Percentiles rank a stretch among this genome's conserved stretches.
These are phyloP conservation scores for Oropetium thomaeum DNA, from an alignment of 176 grass and related monocot genomes.

Conservation along the genomic window DNA sequence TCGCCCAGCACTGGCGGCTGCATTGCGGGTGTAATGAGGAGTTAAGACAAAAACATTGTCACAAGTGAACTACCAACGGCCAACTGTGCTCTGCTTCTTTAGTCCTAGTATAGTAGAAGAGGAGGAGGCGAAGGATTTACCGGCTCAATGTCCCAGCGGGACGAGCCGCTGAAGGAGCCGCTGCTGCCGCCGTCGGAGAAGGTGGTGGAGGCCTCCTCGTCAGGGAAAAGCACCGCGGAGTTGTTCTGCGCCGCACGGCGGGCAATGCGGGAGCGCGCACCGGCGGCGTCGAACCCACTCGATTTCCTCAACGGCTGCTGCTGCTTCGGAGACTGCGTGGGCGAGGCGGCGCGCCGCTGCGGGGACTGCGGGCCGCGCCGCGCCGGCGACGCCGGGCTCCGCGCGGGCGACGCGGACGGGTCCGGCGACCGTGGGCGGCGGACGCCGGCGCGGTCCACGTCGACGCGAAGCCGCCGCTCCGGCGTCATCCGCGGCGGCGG, in stretches of 20 bases:
- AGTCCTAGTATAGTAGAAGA: too few relatives aligned
- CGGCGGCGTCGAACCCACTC: constrained; percentile 18
- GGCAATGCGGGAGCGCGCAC: constrained; percentile 33
- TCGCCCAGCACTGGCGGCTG: constrained; percentile 7
- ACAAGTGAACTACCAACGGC: background rate
- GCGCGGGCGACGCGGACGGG: background rate
- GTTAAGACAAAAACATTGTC: background rate
- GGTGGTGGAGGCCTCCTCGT: constrained; percentile 63
- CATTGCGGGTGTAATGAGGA: background rate
- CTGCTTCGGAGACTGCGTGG: constrained; percentile 39
- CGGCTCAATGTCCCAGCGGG: constrained; percentile 50
- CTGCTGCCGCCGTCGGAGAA: constrained; percentile 59
- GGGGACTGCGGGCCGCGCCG: constrained; percentile 34
- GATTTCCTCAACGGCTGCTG: constrained; percentile 23
- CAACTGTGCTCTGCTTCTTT: too few relatives aligned
- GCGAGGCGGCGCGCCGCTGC: constrained; percentile 42
- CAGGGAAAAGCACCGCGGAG: background rate
- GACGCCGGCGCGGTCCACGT: background rate
- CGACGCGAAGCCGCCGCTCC: background rate
- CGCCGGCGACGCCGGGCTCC: constrained; percentile 54
- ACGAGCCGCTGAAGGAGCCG: constrained; percentile 37
- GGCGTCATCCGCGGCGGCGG: background rate
- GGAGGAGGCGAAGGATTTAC: constrained; percentile 10
- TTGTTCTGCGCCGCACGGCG: constrained; percentile 3
- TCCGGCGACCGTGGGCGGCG: constrained; percentile 38